Evolutionary conservation across 306 rosid genomes (phyloP).

Genomic region (Calophaca sinica): DNA sequence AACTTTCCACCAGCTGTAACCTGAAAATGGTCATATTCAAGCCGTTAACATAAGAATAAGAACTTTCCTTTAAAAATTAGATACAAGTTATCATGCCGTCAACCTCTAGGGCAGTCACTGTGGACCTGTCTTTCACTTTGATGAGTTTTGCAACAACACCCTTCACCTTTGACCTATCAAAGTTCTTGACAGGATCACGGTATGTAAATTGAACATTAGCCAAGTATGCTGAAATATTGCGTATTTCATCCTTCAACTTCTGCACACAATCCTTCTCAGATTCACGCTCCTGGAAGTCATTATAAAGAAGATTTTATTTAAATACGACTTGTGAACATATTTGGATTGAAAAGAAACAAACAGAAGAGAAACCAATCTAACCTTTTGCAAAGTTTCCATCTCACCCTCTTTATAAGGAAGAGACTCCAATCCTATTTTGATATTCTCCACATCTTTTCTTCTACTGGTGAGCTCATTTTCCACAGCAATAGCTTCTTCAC

Average conservation of each 20-base stretch:
- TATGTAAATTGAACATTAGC: constrained; percentile 77
- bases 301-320: constrained; percentile 36
- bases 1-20: constrained; percentile 97
- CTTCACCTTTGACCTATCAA: constrained; percentile 93
- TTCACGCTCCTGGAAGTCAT: constrained; percentile 69
- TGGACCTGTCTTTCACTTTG: constrained; percentile 80
- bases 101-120: constrained; percentile 98
- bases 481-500: constrained; percentile 83
- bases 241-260: constrained; percentile 83
- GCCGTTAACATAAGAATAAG: constrained; percentile 34
- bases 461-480: constrained; percentile 75
- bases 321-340: constrained; percentile 18
- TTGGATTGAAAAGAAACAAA: constrained; percentile 40
- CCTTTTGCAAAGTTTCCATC: constrained; percentile 91
- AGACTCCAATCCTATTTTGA: constrained; percentile 67
- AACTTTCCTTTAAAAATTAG: constrained; percentile 14
- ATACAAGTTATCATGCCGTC: constrained; percentile 21
- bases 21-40: constrained; percentile 52
- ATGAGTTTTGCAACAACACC: constrained; percentile 95
- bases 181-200: constrained; percentile 80
- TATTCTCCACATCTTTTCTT: constrained; percentile 68
- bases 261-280: constrained; percentile 75
- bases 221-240: constrained; percentile 78
- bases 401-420: constrained; percentile 81
- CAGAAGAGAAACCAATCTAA: constrained; percentile 45